Evolutionary conservation across 768 basidiomycete species (phyloP), one percentile per base, ranked within the genome.

Genomic region (Gautieria morchelliformis): DNA sequence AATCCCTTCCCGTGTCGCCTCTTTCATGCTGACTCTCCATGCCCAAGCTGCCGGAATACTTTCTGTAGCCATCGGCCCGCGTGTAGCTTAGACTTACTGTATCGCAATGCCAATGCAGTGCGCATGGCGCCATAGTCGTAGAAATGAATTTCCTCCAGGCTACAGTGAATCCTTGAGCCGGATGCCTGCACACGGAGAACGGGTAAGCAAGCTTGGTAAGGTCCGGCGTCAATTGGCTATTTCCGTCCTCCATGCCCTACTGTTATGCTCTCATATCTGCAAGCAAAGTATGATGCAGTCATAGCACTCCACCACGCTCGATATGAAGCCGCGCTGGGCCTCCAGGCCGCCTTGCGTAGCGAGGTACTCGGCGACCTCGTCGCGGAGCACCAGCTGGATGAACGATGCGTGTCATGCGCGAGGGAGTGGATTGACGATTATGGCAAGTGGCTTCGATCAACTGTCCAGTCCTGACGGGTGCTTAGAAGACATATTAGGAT

Each of bases 1-100:
- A 54, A 8, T 3, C 15, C 15, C 9, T 30, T 24, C 3, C 48
- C 32, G 24, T 30, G n/a, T 17, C 30, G 42, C 3, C 42, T 44
- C 2, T 44, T 47, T 53, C 52, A 15, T 49, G 11, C 46, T 57
- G 12, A 55, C 42, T 27, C 61, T 55, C 57, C 47, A 45, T 35
- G 22, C 24, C 62, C 27, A 63, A 89, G 88, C 74, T 87, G 48
- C 89, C 89, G 12, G 89, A 91, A 67, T 91, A 91, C 71, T 91
- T 91, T 72, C 75, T 78, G 64, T 78, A 74, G 5, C 19, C 40
- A 24, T 42, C 15, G 1, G 19, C 27, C 3, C 27, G 11, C 32
- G 33, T 56, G 39, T 56, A 56, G 22, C 54, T 27, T 45, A 47
- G 37, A 33, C 19, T 56, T 35, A 30, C 8, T 30, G 24, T 49